Conservation (phyloP, 768 basidiomycete genomes). For the Pisolithus microcarpus region DNA sequence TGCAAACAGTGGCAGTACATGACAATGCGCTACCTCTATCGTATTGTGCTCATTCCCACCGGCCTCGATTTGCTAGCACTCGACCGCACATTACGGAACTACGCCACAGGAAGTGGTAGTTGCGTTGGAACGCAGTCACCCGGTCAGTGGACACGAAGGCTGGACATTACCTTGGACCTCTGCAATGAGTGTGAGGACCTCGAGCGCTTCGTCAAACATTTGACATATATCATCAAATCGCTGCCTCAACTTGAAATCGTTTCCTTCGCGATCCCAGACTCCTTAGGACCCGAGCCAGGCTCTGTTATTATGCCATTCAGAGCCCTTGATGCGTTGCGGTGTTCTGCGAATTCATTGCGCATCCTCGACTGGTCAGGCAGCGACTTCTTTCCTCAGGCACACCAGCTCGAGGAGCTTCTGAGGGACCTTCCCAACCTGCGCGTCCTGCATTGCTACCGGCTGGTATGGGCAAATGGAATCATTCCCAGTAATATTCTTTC, state of each 20-base stretch:
- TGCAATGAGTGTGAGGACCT: neutral
- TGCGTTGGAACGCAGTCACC: conserved; percentile 7
- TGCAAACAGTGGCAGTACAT: conserved; percentile 25
- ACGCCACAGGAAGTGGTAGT: conserved; percentile 5
- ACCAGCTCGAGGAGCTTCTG: conserved; percentile 4
- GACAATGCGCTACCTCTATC: conserved; percentile 18
- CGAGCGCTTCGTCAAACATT: neutral
- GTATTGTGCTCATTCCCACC: conserved; percentile 15
- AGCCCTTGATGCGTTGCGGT: conserved; percentile 12
- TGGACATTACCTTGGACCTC: conserved; percentile 20
- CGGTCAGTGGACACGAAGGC: conserved; percentile 16
- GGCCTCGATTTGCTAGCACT: conserved; percentile 15
- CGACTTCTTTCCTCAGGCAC: neutral
- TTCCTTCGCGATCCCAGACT: conserved; percentile 7
- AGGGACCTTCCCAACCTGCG: conserved; percentile 4
- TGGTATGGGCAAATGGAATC: no score
- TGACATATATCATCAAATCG: conserved; percentile 10
- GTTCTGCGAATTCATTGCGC: conserved; percentile 12
- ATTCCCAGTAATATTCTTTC: no score
- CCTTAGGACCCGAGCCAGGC: neutral
- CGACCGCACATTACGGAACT: conserved; percentile 7
- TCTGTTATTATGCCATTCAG: neutral
- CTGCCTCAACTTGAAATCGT: conserved; percentile 16
- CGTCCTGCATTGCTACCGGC: no score
- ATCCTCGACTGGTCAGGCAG: conserved; percentile 13